Conservation (phyloP, 2,329 filamentous ascomycete genomes). For the Aspergillus sp. region DNA sequence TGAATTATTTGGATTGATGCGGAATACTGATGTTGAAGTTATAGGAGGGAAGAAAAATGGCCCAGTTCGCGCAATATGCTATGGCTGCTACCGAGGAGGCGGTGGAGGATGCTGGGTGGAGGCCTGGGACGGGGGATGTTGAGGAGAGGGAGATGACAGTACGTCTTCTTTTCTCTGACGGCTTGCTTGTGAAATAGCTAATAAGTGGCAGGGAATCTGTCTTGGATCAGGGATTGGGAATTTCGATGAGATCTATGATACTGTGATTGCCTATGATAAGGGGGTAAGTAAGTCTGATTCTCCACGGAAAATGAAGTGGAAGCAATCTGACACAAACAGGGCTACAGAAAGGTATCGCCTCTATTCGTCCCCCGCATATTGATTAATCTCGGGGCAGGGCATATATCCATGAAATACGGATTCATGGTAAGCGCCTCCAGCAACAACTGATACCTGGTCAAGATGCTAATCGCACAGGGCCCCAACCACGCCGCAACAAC, state of each 20-base stretch:
- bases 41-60: constrained; percentile 69
- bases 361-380: constrained; percentile 88
- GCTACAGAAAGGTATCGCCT: constrained; percentile 87
- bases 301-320: not conserved
- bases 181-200: not conserved
- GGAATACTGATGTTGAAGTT: constrained; percentile 24
- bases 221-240: constrained; percentile 94
- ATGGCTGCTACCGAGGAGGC: constrained; percentile 82
- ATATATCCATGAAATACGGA: constrained; percentile 87
- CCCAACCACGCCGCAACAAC: constrained; percentile 92
- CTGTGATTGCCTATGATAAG: constrained; percentile 67
- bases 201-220: constrained; percentile 64
- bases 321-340: constrained; percentile 45
- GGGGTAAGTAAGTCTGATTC: constrained; percentile 48
- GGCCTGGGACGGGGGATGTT: constrained; percentile 43
- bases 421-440: constrained; percentile 49
- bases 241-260: constrained; percentile 81
- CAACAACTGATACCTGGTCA: too few species aligned
- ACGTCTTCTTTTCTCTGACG: constrained; percentile 4
- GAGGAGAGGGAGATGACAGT: constrained; percentile 66
- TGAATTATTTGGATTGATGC: constrained; percentile 30
- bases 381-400: constrained; percentile 90
- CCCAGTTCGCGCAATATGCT: constrained; percentile 87
- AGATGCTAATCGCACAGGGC: constrained; percentile 44
- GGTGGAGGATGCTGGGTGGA: constrained; percentile 73